Conservation (phyloP, 345 rosid species). For the Zanthoxylum bungeanum region DNA sequence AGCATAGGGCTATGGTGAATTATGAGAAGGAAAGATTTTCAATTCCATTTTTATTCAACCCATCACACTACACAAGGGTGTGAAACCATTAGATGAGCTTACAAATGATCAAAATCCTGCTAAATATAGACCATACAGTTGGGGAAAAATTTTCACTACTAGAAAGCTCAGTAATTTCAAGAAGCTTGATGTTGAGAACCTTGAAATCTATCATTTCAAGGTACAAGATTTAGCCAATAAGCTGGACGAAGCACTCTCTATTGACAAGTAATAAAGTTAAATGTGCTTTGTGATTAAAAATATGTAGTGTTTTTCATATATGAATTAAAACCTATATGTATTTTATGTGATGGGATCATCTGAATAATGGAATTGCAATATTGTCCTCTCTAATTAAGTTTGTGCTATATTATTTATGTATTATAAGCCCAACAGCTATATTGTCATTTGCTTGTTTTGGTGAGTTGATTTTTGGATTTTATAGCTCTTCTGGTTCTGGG, state of each 20-base stretch:
- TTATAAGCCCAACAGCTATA: too few relatives aligned
- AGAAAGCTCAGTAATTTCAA: constrained; percentile 38
- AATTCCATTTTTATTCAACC: constrained; percentile 38
- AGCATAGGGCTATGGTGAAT: constrained; percentile 47
- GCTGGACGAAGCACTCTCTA: not conserved
- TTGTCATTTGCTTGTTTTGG: too few relatives aligned
- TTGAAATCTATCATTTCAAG: constrained; percentile 41
- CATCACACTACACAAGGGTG: constrained; percentile 30
- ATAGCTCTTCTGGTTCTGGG: too few relatives aligned
- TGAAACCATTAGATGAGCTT: constrained; percentile 13
- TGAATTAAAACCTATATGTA: too few relatives aligned
- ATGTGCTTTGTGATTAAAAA: too few relatives aligned
- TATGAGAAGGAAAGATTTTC: constrained; percentile 45
- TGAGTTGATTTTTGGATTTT: too few relatives aligned
- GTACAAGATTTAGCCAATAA: not conserved
- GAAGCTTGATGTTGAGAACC: constrained; percentile 43
- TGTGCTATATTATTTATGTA: too few relatives aligned
- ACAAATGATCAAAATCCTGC: constrained; percentile 32
- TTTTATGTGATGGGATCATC: too few relatives aligned
- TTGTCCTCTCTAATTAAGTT: too few relatives aligned
- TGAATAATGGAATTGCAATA: too few relatives aligned
- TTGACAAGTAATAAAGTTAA: too few relatives aligned
- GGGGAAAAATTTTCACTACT: constrained; percentile 38
- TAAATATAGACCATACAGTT: constrained; percentile 30
- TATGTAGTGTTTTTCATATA: too few relatives aligned